A percentile compares a stretch with the other conserved stretches of the same genome.
phyloP scores from a whole-genome alignment of 2,329 filamentous ascomycete species.

The Ophiostoma sp. region DNA sequence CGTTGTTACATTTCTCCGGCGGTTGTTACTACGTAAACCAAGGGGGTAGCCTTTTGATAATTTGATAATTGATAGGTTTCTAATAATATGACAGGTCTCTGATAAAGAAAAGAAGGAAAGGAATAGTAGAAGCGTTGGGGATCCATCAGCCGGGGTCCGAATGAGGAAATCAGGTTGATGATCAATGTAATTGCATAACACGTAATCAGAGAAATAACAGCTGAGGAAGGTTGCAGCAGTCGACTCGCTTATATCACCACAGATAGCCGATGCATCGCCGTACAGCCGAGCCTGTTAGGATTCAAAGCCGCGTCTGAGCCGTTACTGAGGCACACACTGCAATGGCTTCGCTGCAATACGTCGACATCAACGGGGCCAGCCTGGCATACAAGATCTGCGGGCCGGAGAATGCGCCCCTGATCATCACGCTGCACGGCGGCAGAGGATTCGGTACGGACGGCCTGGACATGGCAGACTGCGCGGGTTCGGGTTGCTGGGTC shows the following conservation, averaged over 20 bases:
- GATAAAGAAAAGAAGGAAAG: constrained; percentile 1
- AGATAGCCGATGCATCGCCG: neutral
- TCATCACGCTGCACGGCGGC: constrained; percentile 38
- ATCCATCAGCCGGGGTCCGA: neutral
- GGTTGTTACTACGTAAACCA: neutral
- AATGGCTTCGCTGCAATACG: constrained; percentile 25
- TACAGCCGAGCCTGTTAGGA: neutral
- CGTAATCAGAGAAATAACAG: neutral
- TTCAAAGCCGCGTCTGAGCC: neutral
- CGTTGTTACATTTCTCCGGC: constrained; percentile 3
- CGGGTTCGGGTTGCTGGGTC: neutral
- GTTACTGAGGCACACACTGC: neutral
- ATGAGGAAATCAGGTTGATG: neutral
- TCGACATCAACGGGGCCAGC: constrained; percentile 34
- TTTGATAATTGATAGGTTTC: neutral
- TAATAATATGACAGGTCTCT: neutral
- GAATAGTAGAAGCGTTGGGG: neutral
- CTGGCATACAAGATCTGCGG: constrained; percentile 34
- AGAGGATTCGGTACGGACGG: constrained; percentile 32
- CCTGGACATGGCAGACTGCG: no score
- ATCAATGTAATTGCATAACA: neutral
- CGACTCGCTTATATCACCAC: neutral
- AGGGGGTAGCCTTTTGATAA: neutral
- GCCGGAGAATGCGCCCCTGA: constrained; percentile 31
- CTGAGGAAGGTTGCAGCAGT: neutral